Conservation (phyloP, 2,329 filamentous ascomycete species). For the Ramularia collo-cygni region DNA sequence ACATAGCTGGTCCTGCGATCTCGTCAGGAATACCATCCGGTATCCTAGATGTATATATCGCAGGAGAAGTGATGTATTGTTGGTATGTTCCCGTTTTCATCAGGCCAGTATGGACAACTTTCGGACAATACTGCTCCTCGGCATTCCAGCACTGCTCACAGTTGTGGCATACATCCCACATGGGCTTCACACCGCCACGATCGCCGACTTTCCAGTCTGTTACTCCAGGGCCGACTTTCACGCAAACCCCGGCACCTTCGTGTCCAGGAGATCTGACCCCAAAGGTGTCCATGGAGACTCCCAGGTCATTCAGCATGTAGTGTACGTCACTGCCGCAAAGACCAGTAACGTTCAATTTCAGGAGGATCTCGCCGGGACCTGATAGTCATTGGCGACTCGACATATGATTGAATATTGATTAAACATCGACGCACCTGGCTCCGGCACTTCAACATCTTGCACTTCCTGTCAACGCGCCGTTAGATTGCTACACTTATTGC, state of each 20-base stretch:
- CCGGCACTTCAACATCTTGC: conserved; percentile 43
- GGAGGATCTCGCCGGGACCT: conserved; percentile 46
- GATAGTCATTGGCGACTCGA: background rate
- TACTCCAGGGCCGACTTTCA: conserved; percentile 49
- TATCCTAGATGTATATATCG: conserved; percentile 48
- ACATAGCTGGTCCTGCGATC: conserved; percentile 56
- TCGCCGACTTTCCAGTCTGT: conserved; percentile 48
- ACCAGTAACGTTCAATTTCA: conserved; percentile 52
- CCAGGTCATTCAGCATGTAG: conserved; percentile 50
- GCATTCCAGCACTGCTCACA: conserved; percentile 46
- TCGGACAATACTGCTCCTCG: conserved; percentile 47
- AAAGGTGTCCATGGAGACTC: conserved; percentile 36
- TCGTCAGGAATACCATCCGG: conserved; percentile 50
- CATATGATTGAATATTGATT: background rate
- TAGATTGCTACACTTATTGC: no score
- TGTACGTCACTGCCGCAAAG: conserved; percentile 51
- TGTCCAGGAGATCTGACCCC: conserved; percentile 32
- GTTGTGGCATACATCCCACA: conserved; percentile 45
- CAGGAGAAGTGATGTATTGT: conserved; percentile 50
- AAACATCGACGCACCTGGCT: conserved; percentile 32
- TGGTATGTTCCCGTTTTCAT: conserved; percentile 46
- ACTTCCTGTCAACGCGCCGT: conserved; percentile 27
- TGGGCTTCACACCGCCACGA: conserved; percentile 43
- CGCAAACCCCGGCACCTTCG: conserved; percentile 52
- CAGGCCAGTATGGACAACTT: conserved; percentile 42